These are phyloP conservation scores for Venturia asperata DNA, from an alignment of 2,329 filamentous ascomycete genomes.

Conservation along the genomic window DNA sequence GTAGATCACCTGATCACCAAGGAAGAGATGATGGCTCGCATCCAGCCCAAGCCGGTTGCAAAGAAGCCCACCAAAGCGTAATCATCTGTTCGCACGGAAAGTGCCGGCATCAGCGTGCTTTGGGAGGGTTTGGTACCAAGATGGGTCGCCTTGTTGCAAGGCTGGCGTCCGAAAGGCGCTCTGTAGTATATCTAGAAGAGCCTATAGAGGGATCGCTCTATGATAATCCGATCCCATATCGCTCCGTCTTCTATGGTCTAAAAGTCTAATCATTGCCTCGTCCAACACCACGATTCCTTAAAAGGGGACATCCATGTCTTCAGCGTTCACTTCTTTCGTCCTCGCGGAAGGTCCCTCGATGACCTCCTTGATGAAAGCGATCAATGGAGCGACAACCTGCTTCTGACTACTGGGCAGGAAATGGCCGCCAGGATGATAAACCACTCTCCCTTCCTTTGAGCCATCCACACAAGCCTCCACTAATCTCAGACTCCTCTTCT, in stretches of 20 bases:
- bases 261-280: background rate
- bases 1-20: constrained; percentile 99
- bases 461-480: constrained; percentile 57
- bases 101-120: background rate
- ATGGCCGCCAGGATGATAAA: constrained; percentile 82
- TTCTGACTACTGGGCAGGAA: constrained; percentile 73
- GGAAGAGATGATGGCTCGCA: constrained; percentile 99
- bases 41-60: constrained; percentile 53
- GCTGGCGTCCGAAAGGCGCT: constrained; percentile 11
- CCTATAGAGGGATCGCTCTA: constrained; percentile 13
- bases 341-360: constrained; percentile 28
- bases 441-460: constrained; percentile 46
- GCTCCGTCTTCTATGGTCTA: background rate
- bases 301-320: constrained; percentile 65
- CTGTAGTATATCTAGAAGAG: constrained; percentile 10
- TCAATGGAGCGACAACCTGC: constrained; percentile 70
- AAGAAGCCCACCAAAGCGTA: constrained; percentile 1
- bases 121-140: background rate
- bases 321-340: constrained; percentile 48
- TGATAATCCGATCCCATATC: constrained; percentile 7
- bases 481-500: constrained; percentile 60
- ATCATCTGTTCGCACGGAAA: background rate
- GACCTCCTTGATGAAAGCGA: constrained; percentile 58
- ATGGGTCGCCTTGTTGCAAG: constrained; percentile 2
- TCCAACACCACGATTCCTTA: constrained; percentile 26